phyloP scores from a whole-genome alignment of 148 eudicot genomes.

The Gaultheria prostrata region DNA sequence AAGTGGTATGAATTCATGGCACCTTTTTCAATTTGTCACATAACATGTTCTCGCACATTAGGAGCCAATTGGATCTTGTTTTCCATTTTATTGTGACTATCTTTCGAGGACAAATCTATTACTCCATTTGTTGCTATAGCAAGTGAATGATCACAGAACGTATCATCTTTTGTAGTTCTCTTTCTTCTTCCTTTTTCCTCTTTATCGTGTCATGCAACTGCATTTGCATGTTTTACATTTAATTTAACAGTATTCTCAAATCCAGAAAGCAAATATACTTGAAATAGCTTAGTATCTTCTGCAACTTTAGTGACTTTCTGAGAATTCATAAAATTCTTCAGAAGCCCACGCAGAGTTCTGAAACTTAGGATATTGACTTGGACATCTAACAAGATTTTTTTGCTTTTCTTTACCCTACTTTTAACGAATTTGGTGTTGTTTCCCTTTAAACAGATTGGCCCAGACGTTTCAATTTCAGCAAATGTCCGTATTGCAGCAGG shows the following conservation, averaged over 20 bases:
- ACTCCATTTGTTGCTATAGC: background rate
- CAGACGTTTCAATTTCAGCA: conserved; percentile 72
- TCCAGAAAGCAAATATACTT: background rate
- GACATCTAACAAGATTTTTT: background rate
- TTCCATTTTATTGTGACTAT: background rate
- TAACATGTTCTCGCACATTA: background rate
- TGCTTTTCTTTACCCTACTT: background rate
- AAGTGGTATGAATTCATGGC: background rate
- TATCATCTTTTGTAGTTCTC: background rate
- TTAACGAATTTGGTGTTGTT: background rate
- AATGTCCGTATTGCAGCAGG: conserved; percentile 72
- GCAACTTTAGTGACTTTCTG: background rate
- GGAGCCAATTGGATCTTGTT: background rate
- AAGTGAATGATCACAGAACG: background rate
- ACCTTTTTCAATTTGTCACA: background rate
- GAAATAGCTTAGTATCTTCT: background rate
- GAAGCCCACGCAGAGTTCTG: background rate
- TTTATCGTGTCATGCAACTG: background rate
- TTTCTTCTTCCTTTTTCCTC: background rate
- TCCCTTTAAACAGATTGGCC: conserved; percentile 54
- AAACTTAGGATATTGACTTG: conserved; percentile 1
- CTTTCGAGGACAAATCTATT: background rate
- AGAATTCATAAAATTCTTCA: background rate
- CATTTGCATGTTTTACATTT: background rate
- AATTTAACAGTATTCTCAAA: background rate